Percentiles rank a stretch among this genome's conserved stretches.
Conservation (phyloP, 73 alveolate genomes). For the Durusdinium trenchii region DNA sequence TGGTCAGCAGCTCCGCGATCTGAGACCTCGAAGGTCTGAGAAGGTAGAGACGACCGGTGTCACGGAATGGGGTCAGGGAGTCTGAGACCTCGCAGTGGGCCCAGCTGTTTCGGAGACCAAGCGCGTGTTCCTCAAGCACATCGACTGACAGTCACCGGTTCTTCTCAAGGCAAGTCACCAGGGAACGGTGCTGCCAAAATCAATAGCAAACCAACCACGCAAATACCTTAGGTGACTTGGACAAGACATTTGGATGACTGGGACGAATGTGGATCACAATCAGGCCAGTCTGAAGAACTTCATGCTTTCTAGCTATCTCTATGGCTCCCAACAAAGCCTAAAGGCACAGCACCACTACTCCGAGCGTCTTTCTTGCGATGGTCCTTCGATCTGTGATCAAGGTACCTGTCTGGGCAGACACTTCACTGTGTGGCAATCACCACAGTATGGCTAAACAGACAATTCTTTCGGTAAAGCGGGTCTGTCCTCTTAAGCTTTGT, state of each 20-base stretch:
- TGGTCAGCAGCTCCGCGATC: conserved; percentile 61
- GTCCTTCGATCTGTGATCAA: conserved; percentile 29
- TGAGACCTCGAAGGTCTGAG: no score
- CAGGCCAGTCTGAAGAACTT: background rate
- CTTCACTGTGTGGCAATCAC: background rate
- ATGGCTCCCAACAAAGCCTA: background rate
- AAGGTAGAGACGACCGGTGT: no score
- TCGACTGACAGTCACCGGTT: background rate
- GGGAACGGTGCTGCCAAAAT: conserved; percentile 90
- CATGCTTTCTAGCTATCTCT: no score
- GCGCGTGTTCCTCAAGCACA: background rate
- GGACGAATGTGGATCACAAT: background rate
- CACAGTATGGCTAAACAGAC: no score
- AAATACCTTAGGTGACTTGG: conserved; percentile 25
- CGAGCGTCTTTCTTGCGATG: conserved; percentile 56
- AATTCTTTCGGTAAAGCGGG: no score
- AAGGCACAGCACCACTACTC: no score
- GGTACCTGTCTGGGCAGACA: background rate
- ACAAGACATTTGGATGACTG: background rate
- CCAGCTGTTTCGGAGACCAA: no score
- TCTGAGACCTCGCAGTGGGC: no score
- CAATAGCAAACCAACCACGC: conserved; percentile 94
- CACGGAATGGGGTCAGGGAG: no score
- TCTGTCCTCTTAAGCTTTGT: background rate
- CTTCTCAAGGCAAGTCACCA: conserved; percentile 12